phyloP scores from a whole-genome alignment of 495 filamentous ascomycete species.

The Penicilliopsis zonata region DNA sequence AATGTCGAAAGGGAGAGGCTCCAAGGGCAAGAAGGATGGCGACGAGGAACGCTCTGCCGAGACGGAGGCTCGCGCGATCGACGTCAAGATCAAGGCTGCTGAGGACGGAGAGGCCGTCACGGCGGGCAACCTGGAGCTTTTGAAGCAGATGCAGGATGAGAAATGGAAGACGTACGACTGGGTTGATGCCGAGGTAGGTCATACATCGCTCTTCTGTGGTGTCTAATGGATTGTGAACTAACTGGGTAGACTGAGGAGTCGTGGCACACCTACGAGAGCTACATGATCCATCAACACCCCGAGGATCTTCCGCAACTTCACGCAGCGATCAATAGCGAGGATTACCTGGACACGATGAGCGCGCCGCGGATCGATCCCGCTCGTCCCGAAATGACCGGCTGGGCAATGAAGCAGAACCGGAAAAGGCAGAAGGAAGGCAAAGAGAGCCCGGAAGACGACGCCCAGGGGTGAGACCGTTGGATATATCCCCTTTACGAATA shows the following conservation, averaged over 20 bases:
- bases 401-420: constrained; percentile 39
- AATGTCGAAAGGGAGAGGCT: constrained; percentile 17
- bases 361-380: constrained; percentile 46
- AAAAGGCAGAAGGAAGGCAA: constrained; percentile 17
- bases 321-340: constrained; percentile 39
- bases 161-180: constrained; percentile 53
- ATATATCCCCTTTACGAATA: too few species aligned
- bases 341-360: constrained; percentile 56
- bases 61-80: constrained; percentile 48
- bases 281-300: constrained; percentile 44
- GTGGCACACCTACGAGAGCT: constrained; percentile 47
- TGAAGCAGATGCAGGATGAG: constrained; percentile 54
- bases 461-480: too few species aligned
- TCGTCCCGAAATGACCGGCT: constrained; percentile 33
- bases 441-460: constrained; percentile 10
- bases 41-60: constrained; percentile 34
- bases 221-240: constrained; percentile 7
- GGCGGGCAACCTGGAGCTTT: constrained; percentile 39
- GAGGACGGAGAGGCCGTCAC: constrained; percentile 40
- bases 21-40: constrained; percentile 26
- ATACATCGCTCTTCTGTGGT: too few species aligned
- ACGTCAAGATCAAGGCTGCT: constrained; percentile 53
- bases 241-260: constrained; percentile 41
- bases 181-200: constrained; percentile 57
- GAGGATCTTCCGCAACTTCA: constrained; percentile 36